Evolutionary conservation across 2,329 filamentous ascomycete species (phyloP), one percentile per base, ranked within the genome.

Genomic region (Penicillium expansum): DNA sequence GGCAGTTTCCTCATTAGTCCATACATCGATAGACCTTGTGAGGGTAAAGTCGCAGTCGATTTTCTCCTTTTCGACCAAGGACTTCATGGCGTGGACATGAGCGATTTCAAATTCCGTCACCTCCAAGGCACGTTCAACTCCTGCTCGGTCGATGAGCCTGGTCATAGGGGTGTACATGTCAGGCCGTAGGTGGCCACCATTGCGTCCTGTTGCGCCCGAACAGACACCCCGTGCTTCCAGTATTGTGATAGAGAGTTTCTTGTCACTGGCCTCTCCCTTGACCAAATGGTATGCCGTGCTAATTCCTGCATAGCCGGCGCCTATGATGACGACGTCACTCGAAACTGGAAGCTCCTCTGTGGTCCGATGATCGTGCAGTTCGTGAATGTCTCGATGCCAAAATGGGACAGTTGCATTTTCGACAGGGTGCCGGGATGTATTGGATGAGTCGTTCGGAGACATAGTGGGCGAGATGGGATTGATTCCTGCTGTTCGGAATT

Each of bases 321-420:
- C 80, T 9, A 82, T 73, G 37, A 82, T 76, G 16, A 76, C 71
- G 49, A 82, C 74, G 44, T 82, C 79, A 30, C 70, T 73, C 30
- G 74, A 56, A 0, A 61, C 43, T 0, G 79, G 80, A 0, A 82
- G 63, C 2, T 71, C 62, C 8, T 71, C 64, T 1, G 75, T 77
- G 27, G 70, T 74, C 6, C 76, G 72, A 57, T 75, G 68, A 48
- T 76, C 62, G 56, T 77, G 74, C 0, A 81, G 67, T 3, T 69
- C 59, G 51, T 79, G 69, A 2, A 69, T 69, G 18, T 75, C 59
- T 13, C 67, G 69, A 20, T 75, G 72, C 80, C 79, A 82, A 62
- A 52, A 52, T 1, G 43, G 43, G 7, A 45, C 18, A 45, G 43
- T 45, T 7, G 43, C 43, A 16, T 45, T 32, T 45, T 45, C 13